Percentiles rank a stretch among this genome's conserved stretches.
phyloP scores from a whole-genome alignment of 306 rosid species.

The Cercis canadensis region DNA sequence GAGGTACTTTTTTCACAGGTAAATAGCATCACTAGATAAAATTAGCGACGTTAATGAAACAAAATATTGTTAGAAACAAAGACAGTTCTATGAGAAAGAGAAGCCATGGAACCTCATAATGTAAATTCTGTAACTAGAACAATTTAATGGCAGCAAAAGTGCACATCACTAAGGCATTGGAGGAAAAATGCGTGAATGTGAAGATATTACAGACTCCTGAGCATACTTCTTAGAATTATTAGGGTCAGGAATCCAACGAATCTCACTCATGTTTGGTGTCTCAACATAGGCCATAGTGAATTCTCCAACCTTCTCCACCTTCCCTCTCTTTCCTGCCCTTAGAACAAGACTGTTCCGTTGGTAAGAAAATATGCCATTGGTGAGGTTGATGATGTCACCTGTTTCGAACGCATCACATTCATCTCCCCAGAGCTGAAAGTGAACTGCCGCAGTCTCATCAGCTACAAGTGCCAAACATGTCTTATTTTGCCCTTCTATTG shows the following conservation, averaged over 20 bases:
- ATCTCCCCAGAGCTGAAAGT: slow-evolving; percentile 84
- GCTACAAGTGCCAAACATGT: slow-evolving; percentile 67
- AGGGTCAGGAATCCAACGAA: slow-evolving; percentile 69
- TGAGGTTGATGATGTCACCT: slow-evolving; percentile 52
- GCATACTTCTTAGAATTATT: slow-evolving; percentile 50
- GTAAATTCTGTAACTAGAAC: background rate
- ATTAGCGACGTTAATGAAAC: too few relatives aligned
- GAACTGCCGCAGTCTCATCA: slow-evolving; percentile 76
- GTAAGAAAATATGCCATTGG: slow-evolving; percentile 68
- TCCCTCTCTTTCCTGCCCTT: slow-evolving; percentile 86
- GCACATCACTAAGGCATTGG: slow-evolving; percentile 29
- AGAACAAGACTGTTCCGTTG: slow-evolving; percentile 54
- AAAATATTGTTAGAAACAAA: too few relatives aligned
- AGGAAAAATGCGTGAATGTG: slow-evolving; percentile 66
- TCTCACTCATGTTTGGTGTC: slow-evolving; percentile 88
- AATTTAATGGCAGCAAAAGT: background rate
- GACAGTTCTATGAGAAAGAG: background rate
- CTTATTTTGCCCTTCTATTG: slow-evolving; percentile 60
- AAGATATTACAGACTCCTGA: slow-evolving; percentile 57
- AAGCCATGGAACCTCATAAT: background rate
- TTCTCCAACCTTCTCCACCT: slow-evolving; percentile 71
- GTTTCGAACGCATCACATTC: slow-evolving; percentile 67
- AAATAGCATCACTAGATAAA: too few relatives aligned
- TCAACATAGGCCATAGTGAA: slow-evolving; percentile 69
- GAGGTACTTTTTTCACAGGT: too few relatives aligned